Evolutionary conservation across 495 filamentous ascomycete species (phyloP).

Genomic region (Penicillium lividum): DNA sequence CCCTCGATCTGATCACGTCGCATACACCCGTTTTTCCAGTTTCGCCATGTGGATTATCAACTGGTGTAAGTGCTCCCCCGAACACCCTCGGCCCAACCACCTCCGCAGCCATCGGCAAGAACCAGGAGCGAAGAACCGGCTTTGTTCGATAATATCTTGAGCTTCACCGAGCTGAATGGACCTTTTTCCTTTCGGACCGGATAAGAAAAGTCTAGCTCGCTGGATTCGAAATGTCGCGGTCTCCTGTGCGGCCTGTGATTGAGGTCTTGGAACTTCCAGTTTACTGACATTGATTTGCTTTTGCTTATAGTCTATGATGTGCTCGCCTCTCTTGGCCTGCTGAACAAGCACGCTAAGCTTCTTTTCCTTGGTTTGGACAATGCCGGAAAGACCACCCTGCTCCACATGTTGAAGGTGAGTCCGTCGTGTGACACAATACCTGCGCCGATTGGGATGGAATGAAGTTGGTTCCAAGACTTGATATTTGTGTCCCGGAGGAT

Average conservation of each 20-base stretch:
- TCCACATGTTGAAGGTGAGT: conserved; percentile 90
- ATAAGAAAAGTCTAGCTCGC: not conserved
- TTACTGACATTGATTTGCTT: conserved; percentile 15
- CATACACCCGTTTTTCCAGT: conserved; percentile 9
- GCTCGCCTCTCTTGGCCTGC: conserved; percentile 82
- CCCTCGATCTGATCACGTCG: conserved; percentile 6
- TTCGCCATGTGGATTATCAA: conserved; percentile 89
- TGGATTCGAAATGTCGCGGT: conserved; percentile 14
- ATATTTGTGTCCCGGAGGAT: not conserved
- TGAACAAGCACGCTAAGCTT: conserved; percentile 96
- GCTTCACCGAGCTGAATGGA: not conserved
- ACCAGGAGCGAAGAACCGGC: not conserved
- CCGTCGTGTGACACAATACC: not conserved
- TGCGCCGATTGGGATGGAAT: not conserved
- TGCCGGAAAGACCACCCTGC: conserved; percentile 92
- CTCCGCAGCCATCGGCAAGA: conserved; percentile 8
- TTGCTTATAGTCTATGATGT: conserved; percentile 80
- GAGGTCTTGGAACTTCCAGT: conserved; percentile 1
- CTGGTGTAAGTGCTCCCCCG: conserved; percentile 75
- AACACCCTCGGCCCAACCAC: conserved; percentile 18
- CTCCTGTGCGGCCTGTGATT: conserved; percentile 20
- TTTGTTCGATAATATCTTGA: not conserved
- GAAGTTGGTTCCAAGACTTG: not conserved
- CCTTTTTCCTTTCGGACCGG: not conserved
- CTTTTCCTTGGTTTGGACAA: conserved; percentile 95